These are phyloP conservation scores for Nitzschia sp. DNA, from an alignment of 108 stramenopile species.

Conservation along the genomic window DNA sequence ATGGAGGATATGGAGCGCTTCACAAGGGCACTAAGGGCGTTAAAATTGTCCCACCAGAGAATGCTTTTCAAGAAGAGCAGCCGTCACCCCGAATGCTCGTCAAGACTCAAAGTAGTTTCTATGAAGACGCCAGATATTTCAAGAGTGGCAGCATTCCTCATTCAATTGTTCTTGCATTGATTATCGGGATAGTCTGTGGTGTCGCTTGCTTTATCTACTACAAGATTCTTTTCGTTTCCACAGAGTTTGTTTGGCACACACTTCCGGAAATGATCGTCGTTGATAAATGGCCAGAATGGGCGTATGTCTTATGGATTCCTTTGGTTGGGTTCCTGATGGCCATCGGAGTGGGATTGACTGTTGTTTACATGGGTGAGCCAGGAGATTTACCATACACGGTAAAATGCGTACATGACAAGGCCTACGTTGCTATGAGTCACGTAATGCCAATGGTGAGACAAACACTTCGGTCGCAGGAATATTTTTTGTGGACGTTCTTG, in stretches of 20 bases:
- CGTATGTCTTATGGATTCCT: slow-evolving; percentile 56
- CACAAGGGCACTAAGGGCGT: neutral
- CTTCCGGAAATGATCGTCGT: slow-evolving; percentile 51
- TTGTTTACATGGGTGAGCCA: slow-evolving; percentile 61
- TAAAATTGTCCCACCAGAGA: neutral
- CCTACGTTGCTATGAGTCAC: slow-evolving; percentile 58
- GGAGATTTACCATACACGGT: slow-evolving; percentile 74
- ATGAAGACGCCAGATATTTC: slow-evolving; percentile 48
- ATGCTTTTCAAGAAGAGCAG: neutral
- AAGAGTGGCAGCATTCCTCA: slow-evolving; percentile 66
- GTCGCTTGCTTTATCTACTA: slow-evolving; percentile 64
- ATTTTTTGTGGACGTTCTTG: neutral
- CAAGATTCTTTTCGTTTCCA: slow-evolving; percentile 37
- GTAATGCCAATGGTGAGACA: slow-evolving; percentile 57
- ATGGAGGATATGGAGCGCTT: slow-evolving; percentile 5
- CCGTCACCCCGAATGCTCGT: no score
- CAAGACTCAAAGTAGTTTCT: slow-evolving; percentile 34
- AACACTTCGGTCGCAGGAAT: no score
- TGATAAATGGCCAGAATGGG: slow-evolving; percentile 30
- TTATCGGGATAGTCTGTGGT: slow-evolving; percentile 64
- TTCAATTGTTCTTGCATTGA: slow-evolving; percentile 42
- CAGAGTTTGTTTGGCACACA: slow-evolving; percentile 50
- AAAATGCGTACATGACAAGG: slow-evolving; percentile 61
- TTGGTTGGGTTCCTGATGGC: slow-evolving; percentile 39
- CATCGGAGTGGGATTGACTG: slow-evolving; percentile 46